Evolutionary conservation across 768 basidiomycete species (phyloP).

Genomic region (Sutorius australiensis): DNA sequence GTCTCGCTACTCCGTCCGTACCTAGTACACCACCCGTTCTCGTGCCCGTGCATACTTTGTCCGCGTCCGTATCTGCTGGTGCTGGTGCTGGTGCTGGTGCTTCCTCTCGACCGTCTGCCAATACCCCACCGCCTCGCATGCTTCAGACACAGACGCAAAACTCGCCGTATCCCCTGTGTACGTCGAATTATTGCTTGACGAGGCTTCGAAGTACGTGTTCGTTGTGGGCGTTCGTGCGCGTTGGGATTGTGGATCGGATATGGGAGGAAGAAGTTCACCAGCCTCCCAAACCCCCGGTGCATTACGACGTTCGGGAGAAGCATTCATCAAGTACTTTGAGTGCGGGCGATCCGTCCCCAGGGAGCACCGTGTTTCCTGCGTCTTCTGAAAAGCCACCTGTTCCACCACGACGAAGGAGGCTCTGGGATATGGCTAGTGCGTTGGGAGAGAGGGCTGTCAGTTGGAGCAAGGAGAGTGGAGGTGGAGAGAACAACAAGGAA

Average conservation of each 20-base stretch:
- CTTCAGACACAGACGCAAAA: conserved; percentile 23
- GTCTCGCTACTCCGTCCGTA: conserved; percentile 39
- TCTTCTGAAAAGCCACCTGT: conserved; percentile 51
- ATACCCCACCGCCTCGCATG: conserved; percentile 39
- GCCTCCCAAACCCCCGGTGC: conserved; percentile 24
- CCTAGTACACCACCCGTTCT: conserved; percentile 25
- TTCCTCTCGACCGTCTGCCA: conserved; percentile 16
- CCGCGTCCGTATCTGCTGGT: conserved; percentile 34
- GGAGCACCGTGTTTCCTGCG: neutral
- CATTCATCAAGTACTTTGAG: neutral
- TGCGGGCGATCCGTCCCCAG: conserved; percentile 1
- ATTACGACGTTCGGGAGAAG: conserved; percentile 1
- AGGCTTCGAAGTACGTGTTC: conserved; percentile 85
- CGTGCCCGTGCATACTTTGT: conserved; percentile 18
- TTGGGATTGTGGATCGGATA: conserved; percentile 75
- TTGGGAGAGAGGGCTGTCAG: conserved; percentile 55
- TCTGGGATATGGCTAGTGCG: conserved; percentile 69
- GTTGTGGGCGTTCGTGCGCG: conserved; percentile 85
- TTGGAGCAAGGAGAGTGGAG: conserved; percentile 44
- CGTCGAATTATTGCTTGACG: conserved; percentile 79
- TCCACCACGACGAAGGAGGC: conserved; percentile 56
- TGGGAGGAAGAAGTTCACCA: conserved; percentile 77
- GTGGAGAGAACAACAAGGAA: conserved; percentile 23
- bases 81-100: conserved; percentile 21
- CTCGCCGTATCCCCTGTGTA: conserved; percentile 64